Percentiles rank a stretch among this genome's conserved stretches.
Conservation (phyloP, 441 rosid species). For the Pelargonium citronellum region DNA sequence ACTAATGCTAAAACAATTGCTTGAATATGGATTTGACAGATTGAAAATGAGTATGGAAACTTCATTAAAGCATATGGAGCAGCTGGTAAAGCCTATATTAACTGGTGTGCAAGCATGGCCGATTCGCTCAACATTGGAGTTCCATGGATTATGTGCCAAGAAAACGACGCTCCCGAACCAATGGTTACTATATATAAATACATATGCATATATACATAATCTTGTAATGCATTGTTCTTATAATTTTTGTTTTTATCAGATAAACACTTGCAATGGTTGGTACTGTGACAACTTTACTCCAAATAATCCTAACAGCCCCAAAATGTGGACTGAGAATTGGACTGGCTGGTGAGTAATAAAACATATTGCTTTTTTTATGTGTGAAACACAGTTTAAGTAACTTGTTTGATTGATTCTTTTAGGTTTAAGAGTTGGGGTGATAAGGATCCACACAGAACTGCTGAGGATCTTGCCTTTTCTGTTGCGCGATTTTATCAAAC, state of each 20-base stretch:
- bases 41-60: slow-evolving; percentile 48
- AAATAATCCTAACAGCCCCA: slow-evolving; percentile 33
- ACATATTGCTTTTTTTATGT: neutral
- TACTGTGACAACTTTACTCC: slow-evolving; percentile 38
- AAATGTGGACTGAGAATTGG: slow-evolving; percentile 51
- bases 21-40: slow-evolving; percentile 17
- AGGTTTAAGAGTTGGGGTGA: slow-evolving; percentile 50
- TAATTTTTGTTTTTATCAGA: slow-evolving; percentile 15
- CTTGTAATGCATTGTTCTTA: neutral
- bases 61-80: slow-evolving; percentile 34
- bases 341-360: slow-evolving; percentile 37
- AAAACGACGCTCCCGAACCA: slow-evolving; percentile 31
- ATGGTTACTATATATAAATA: slow-evolving; percentile 14
- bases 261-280: slow-evolving; percentile 45
- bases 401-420: neutral
- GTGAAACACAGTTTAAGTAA: neutral
- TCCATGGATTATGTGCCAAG: slow-evolving; percentile 57
- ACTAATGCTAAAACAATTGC: too few relatives aligned
- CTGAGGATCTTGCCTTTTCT: slow-evolving; percentile 44
- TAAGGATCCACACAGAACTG: slow-evolving; percentile 41
- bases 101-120: slow-evolving; percentile 49
- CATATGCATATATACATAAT: too few relatives aligned
- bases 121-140: slow-evolving; percentile 38
- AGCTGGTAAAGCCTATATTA: slow-evolving; percentile 31
- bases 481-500: slow-evolving; percentile 34